Percentiles rank a stretch among this genome's conserved stretches.
Conservation (phyloP, 805 yeast genomes). For the Hanseniaspora jakobsenii region DNA sequence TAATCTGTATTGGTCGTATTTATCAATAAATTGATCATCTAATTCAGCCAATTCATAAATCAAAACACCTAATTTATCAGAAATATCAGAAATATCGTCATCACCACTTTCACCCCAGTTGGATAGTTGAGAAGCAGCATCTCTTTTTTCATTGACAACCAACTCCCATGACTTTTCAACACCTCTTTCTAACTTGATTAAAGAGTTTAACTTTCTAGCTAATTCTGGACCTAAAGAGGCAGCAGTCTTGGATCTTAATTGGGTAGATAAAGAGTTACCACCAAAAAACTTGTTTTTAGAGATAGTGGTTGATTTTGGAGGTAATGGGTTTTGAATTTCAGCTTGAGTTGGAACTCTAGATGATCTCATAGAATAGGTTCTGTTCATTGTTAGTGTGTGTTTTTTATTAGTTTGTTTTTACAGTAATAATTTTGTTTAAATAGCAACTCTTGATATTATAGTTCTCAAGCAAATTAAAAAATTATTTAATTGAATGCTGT, state of each 20-base stretch:
- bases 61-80: conserved; percentile 76
- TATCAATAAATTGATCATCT: conserved; percentile 77
- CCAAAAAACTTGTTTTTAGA: conserved; percentile 81
- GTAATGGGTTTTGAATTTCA: conserved; percentile 73
- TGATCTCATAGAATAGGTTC: conserved; percentile 72
- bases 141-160: conserved; percentile 65
- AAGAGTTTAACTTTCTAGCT: conserved; percentile 58
- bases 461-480: too few species aligned
- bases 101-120: conserved; percentile 82
- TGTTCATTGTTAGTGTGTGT: conserved; percentile 43
- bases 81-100: conserved; percentile 74
- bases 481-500: too few species aligned
- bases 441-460: too few species aligned
- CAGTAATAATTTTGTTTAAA: too few species aligned
- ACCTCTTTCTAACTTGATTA: conserved; percentile 72
- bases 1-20: conserved; percentile 75
- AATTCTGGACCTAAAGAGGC: conserved; percentile 74
- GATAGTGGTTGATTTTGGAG: conserved; percentile 89
- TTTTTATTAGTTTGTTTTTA: neutral
- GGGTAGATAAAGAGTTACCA: conserved; percentile 47
- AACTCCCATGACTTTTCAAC: conserved; percentile 68
- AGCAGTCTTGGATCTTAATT: conserved; percentile 60
- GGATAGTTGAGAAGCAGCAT: conserved; percentile 70
- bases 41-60: conserved; percentile 74
- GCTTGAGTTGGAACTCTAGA: conserved; percentile 95